Base-by-base conservation (phyloP, 2,329 filamentous ascomycete genomes). In the Sporothrix brasiliensis region DNA sequence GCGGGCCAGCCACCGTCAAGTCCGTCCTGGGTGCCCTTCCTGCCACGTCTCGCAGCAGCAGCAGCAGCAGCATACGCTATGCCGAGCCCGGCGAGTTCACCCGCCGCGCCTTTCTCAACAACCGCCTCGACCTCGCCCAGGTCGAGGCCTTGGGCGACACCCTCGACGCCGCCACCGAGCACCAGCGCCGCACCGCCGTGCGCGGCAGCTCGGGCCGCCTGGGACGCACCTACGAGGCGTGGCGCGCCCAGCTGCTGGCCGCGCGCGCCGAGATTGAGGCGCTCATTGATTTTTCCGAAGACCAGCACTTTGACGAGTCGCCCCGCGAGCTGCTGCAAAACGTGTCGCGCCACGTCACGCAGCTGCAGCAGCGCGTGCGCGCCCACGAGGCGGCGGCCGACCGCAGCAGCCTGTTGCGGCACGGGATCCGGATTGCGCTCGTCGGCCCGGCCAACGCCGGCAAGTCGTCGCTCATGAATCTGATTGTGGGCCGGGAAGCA, bases 11-110 rank as follows among this genome's bases (percentile, higher is more conserved):
- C 2, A 93, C 95, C 6, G 91, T 97, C 58, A 93, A 92, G 76
- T 92, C 94, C 1, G 91, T 97, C 0, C 84, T 99, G 2, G 82
- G 87, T 30, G 93, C 93, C 4, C 92, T 99, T 70, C 86, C 91
- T 9, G 34, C 34, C 34, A 34, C 34, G 34, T 4, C 21, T 2
- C 21, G 7, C 4, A 9, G 56, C 1, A n/a, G 10, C 4, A 10
- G 7, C 4, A 9, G 56, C 1, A n/a, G 10, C 4, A 10, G n/a
- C 14, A 88, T 97, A 71, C 92, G 93, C 41, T 97, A 97, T 77
- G 95, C 95, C 2, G 94, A 97, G 77, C 91, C 95, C 0, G 95
- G 95, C 69, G 95, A 99, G 78, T 99, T 99, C 79, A 99, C 95
- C 4, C 89, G 90, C 72, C 89, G 95, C 50, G 94, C 95, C 5